A percentile compares a stretch with the other conserved stretches of the same genome.
Evolutionary conservation across 1,139 yeast genomes (phyloP).

Genomic region (Geotrichum australiense): DNA sequence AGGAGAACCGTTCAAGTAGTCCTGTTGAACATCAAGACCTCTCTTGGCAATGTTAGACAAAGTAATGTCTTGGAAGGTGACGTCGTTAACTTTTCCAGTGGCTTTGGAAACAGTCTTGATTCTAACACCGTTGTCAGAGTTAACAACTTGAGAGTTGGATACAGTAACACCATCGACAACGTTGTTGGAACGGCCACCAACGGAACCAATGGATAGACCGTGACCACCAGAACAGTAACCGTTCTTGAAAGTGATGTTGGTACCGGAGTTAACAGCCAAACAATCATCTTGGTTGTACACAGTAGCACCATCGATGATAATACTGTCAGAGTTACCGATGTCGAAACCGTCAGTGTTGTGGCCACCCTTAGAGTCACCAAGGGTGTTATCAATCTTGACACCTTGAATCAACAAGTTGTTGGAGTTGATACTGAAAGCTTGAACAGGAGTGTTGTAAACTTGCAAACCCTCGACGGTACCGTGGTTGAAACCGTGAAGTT

Average conservation of each 20-base stretch:
- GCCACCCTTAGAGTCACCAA: conserved; percentile 5
- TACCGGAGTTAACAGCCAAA: conserved; percentile 11
- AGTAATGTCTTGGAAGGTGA: conserved; percentile 7
- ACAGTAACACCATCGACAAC: conserved; percentile 5
- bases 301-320: conserved; percentile 7
- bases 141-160: conserved; percentile 3
- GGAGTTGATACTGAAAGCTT: conserved; percentile 10
- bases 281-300: conserved; percentile 14
- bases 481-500: conserved; percentile 6
- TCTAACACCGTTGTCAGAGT: conserved; percentile 9
- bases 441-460: conserved; percentile 13
- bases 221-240: conserved; percentile 15
- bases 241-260: conserved; percentile 2
- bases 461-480: conserved; percentile 4
- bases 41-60: conserved; percentile 10
- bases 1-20: conserved; percentile 10
- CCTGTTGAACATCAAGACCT: conserved; percentile 12
- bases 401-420: conserved; percentile 2
- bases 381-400: conserved; percentile 7
- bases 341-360: conserved; percentile 13
- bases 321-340: conserved; percentile 1
- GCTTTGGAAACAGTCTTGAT: conserved; percentile 7
- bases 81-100: conserved; percentile 6
- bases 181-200: conserved; percentile 11
- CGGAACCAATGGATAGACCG: conserved; percentile 13